Percentiles rank a stretch among this genome's conserved stretches.
phyloP scores from a whole-genome alignment of 176 grass and related monocot genomes.

The Elaeis guineensis region DNA sequence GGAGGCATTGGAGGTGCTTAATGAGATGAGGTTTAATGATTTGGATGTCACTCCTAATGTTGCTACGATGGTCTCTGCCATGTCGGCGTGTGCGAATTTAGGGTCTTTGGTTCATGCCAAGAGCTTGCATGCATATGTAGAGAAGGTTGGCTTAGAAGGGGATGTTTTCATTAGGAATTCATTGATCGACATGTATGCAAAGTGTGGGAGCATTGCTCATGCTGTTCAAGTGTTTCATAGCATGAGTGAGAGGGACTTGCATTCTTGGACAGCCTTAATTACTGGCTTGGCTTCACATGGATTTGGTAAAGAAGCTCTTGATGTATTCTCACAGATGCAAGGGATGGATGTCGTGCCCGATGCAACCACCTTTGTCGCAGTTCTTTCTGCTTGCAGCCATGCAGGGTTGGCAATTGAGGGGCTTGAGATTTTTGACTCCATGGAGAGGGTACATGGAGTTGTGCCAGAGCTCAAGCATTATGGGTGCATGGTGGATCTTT shows the following conservation, averaged over 20 bases:
- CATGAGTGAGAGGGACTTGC: conserved; percentile 47
- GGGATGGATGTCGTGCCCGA: conserved; percentile 27
- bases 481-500: conserved; percentile 65
- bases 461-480: conserved; percentile 52
- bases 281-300: conserved; percentile 50
- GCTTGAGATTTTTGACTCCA: conserved; percentile 44
- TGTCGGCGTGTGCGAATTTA: conserved; percentile 26
- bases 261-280: conserved; percentile 60
- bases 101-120: conserved; percentile 43
- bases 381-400: conserved; percentile 71
- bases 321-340: conserved; percentile 33
- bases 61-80: conserved; percentile 33
- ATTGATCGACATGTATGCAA: conserved; percentile 45
- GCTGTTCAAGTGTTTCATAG: conserved; percentile 28
- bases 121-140: conserved; percentile 30
- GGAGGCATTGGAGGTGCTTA: conserved; percentile 22
- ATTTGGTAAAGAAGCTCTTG: conserved; percentile 29
- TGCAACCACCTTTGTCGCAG: conserved; percentile 46
- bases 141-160: conserved; percentile 38
- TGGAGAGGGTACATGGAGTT: conserved; percentile 35
- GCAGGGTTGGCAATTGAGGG: conserved; percentile 62
- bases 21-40: conserved; percentile 25
- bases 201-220: conserved; percentile 44
- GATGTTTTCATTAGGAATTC: conserved; percentile 50
- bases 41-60: conserved; percentile 24